Conservation (phyloP, 139 green algal genomes). For the Asterochloris sp. region DNA sequence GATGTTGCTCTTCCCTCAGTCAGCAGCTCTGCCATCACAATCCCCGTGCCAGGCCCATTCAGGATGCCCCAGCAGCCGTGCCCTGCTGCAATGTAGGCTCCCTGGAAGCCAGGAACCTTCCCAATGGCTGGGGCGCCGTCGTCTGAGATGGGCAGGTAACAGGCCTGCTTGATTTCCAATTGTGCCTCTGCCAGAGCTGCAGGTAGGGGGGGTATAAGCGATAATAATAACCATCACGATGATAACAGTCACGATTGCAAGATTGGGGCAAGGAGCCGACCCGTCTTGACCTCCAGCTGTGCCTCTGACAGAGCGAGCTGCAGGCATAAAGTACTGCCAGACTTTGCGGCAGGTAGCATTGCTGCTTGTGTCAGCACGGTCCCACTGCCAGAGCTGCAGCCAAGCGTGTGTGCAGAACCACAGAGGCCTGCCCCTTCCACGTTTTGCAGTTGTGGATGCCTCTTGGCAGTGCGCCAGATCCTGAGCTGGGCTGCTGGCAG, state of each 20-base stretch:
- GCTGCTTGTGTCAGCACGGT: too few relatives aligned
- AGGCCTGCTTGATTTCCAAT: constrained; percentile 58
- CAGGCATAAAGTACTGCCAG: too few relatives aligned
- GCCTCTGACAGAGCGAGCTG: constrained; percentile 21
- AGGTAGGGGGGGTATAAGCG: background rate
- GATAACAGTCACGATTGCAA: constrained; percentile 63
- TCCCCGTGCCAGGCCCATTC: constrained; percentile 73
- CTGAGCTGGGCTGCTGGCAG: too few relatives aligned
- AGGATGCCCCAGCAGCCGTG: constrained; percentile 80
- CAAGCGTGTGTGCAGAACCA: too few relatives aligned
- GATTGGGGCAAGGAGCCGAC: constrained; percentile 73
- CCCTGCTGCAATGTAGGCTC: constrained; percentile 66
- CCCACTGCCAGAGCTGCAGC: too few relatives aligned
- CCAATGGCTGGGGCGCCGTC: constrained; percentile 70
- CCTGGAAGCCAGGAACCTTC: constrained; percentile 42
- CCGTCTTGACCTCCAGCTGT: constrained; percentile 42
- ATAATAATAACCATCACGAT: too few relatives aligned
- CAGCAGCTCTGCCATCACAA: constrained; percentile 66
- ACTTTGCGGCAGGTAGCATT: too few relatives aligned
- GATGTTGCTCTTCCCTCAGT: constrained; percentile 33
- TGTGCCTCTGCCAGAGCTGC: constrained; percentile 22
- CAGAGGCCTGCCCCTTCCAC: too few relatives aligned
- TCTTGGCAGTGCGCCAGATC: too few relatives aligned
- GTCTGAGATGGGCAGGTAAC: constrained; percentile 60
- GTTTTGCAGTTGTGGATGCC: too few relatives aligned